Percentiles rank a stretch among this genome's conserved stretches.
Conservation (phyloP, 805 yeast species). For the Komagataella pastoris region DNA sequence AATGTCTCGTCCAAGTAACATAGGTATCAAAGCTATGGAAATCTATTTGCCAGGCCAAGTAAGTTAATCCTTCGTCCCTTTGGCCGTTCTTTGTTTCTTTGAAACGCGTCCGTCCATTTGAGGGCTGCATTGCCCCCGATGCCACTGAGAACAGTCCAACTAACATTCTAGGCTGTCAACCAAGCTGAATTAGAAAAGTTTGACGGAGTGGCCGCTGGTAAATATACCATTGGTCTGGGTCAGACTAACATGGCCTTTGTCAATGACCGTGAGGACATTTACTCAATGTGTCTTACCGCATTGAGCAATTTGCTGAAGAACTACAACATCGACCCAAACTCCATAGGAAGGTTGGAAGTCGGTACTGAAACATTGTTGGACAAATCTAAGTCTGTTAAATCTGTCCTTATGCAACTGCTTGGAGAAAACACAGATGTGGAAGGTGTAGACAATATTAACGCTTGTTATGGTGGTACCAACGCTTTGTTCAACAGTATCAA, state of each 20-base stretch:
- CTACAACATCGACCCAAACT: slow-evolving; percentile 68
- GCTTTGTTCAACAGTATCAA: slow-evolving; percentile 88
- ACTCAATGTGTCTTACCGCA: slow-evolving; percentile 89
- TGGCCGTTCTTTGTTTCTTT: background rate
- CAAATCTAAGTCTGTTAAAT: slow-evolving; percentile 92
- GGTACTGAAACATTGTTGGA: slow-evolving; percentile 97
- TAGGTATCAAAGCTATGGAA: slow-evolving; percentile 96
- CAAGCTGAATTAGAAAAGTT: slow-evolving; percentile 78
- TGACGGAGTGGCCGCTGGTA: slow-evolving; percentile 85
- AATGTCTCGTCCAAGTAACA: slow-evolving; percentile 53
- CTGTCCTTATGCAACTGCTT: slow-evolving; percentile 89
- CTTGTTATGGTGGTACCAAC: slow-evolving; percentile 97
- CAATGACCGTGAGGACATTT: slow-evolving; percentile 93
- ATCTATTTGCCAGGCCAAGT: slow-evolving; percentile 75
- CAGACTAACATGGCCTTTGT: slow-evolving; percentile 98
- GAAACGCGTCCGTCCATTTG: background rate
- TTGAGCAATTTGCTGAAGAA: slow-evolving; percentile 63
- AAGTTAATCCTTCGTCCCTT: slow-evolving; percentile 10
- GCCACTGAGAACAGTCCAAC: background rate
- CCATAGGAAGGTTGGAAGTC: slow-evolving; percentile 90
- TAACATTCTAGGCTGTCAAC: slow-evolving; percentile 41
- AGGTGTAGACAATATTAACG: slow-evolving; percentile 92
- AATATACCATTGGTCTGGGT: slow-evolving; percentile 96
- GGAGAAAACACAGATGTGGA: slow-evolving; percentile 84
- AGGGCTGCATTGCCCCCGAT: background rate